phyloP scores from a whole-genome alignment of 352 stramenopile species.

The Globisporangium nunn region DNA sequence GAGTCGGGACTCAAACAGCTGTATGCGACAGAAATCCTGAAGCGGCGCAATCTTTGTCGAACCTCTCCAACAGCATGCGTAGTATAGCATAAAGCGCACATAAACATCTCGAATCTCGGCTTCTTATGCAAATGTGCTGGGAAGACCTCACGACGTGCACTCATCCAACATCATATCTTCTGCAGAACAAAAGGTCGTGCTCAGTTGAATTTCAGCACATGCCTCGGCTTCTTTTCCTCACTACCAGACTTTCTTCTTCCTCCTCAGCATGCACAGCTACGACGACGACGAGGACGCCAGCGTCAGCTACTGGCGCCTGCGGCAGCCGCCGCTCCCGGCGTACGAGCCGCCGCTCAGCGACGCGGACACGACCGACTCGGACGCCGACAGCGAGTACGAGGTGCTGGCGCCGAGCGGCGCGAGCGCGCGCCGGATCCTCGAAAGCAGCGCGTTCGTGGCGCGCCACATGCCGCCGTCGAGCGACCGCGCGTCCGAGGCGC shows the following conservation, averaged over 20 bases:
- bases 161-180: too few relatives aligned
- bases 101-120: too few relatives aligned
- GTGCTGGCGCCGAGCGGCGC: slow-evolving; percentile 11
- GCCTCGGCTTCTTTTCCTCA: neutral
- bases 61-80: neutral
- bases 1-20: too few relatives aligned
- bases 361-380: neutral
- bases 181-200: neutral
- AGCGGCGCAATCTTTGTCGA: neutral
- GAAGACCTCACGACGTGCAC: too few relatives aligned
- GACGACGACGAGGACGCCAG: slow-evolving; percentile 9
- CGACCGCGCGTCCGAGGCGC: slow-evolving; percentile 41
- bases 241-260: neutral
- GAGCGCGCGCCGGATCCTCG: slow-evolving; percentile 37
- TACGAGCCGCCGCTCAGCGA: neutral
- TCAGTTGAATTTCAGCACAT: neutral
- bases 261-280: neutral
- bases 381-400: slow-evolving; percentile 14
- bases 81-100: too few relatives aligned
- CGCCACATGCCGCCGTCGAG: slow-evolving; percentile 41
- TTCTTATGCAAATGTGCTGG: too few relatives aligned
- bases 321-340: neutral
- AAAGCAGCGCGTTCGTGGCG: slow-evolving; percentile 42
- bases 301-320: slow-evolving; percentile 13
- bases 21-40: neutral